Conservation (phyloP, 805 yeast genomes). For the Yarrowia divulgata region DNA sequence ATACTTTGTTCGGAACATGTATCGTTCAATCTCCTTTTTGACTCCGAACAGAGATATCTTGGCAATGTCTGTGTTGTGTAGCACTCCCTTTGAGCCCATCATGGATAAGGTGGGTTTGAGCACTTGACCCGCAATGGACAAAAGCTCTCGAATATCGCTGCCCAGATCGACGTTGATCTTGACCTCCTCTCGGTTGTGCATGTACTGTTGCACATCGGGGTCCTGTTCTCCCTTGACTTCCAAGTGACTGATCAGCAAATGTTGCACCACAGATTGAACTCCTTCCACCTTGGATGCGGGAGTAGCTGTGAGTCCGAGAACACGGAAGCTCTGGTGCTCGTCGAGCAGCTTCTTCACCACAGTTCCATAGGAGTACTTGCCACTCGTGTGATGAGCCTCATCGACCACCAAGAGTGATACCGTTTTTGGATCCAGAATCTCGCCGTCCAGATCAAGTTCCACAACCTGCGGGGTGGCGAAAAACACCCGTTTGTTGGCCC, state of each 20-base stretch:
- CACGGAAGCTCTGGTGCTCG: slow-evolving; percentile 70
- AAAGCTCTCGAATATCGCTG: slow-evolving; percentile 62
- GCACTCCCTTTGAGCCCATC: slow-evolving; percentile 69
- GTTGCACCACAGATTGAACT: slow-evolving; percentile 82
- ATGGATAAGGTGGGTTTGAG: slow-evolving; percentile 68
- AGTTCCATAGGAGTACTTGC: slow-evolving; percentile 86
- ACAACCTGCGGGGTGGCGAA: slow-evolving; percentile 97
- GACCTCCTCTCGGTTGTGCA: slow-evolving; percentile 70
- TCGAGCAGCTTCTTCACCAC: slow-evolving; percentile 73
- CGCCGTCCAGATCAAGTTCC: slow-evolving; percentile 82
- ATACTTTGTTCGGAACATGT: slow-evolving; percentile 39
- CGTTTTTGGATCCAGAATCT: slow-evolving; percentile 75
- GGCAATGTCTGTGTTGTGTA: slow-evolving; percentile 70
- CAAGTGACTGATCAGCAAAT: slow-evolving; percentile 73
- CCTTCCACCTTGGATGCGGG: slow-evolving; percentile 90
- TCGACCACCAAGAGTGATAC: slow-evolving; percentile 83
- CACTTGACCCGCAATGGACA: slow-evolving; percentile 66
- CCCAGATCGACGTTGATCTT: slow-evolving; percentile 63
- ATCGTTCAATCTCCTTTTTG: slow-evolving; percentile 69
- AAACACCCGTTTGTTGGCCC: slow-evolving; percentile 79
- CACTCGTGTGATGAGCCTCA: slow-evolving; percentile 95
- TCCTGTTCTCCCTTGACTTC: slow-evolving; percentile 89
- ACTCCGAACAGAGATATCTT: slow-evolving; percentile 74
- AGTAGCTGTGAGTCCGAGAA: slow-evolving; percentile 92
- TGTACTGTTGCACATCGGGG: slow-evolving; percentile 77